Evolutionary conservation across 257 asterid species (phyloP), one percentile per base, ranked within the genome.

Genomic region (Solanum sitiens): DNA sequence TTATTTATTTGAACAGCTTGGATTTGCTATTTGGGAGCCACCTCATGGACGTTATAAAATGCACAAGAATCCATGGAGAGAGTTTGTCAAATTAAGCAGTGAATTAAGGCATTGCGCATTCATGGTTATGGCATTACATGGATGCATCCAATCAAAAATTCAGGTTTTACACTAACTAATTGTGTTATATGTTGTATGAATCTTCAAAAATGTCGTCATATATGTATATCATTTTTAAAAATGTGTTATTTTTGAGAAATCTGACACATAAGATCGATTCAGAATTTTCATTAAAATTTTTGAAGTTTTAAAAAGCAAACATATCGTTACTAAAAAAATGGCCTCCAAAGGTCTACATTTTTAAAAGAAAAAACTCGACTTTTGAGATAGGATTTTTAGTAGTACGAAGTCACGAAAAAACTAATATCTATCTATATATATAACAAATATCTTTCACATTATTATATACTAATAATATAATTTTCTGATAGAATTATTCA

Each of bases 1-100:
- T 20, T 56, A 42, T 42, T 6, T 56, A 14, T 33, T 84, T 83
- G 23, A 30, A n/a, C 90, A 92, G 95, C 67, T 92, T 25, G 92
- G 91, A 47, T 93, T 92, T 59, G 95, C 95, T 7, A 20, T 85
- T 11, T 93, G 95, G 94, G 95, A 93, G 59, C 95, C 94, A 14
- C 93, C 93, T 85, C 94, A 93, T 47, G 94, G 95, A 5, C 89
- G 90, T 14, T 93, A 90, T 74, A 93, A 40, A 84, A 89, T 50
- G 93, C 87, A 86, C 14, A 77, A 90, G 6, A 91, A 89, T 87
- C 94, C 92, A 0, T 91, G 95, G 95, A 92, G 75, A 80, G 86
- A 84, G 59, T 89, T 88, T 68, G 94, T 91, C 21, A 92, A 89
- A 88, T 87, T 91, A 33, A 92, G 92, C 63, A 91, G 89, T 83